Conservation (phyloP, 2,329 filamentous ascomycete genomes). For the Colletotrichum sp. region DNA sequence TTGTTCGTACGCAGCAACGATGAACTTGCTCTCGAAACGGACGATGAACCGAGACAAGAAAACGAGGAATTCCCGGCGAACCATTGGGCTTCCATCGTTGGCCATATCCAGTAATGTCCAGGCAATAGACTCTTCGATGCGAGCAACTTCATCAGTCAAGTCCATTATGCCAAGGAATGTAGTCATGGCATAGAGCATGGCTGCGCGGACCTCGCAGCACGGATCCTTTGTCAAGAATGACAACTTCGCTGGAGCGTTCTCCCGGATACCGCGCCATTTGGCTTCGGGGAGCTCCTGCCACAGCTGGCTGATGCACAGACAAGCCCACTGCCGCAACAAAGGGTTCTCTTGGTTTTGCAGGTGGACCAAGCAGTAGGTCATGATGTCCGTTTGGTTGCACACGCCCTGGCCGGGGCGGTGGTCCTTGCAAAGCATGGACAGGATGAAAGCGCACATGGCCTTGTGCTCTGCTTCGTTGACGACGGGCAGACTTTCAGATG, state of each 20-base stretch:
- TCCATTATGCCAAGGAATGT: slow-evolving; percentile 95
- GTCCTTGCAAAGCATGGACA: slow-evolving; percentile 95
- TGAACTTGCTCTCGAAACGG: slow-evolving; percentile 89
- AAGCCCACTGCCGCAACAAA: slow-evolving; percentile 92
- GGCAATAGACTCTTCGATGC: slow-evolving; percentile 89
- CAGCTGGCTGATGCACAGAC: slow-evolving; percentile 91
- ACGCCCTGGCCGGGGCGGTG: slow-evolving; percentile 92
- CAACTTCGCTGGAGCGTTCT: slow-evolving; percentile 82
- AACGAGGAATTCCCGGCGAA: slow-evolving; percentile 89
- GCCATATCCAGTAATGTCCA: slow-evolving; percentile 90
- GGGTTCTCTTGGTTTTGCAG: slow-evolving; percentile 87
- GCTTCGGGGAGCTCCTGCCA: slow-evolving; percentile 92
- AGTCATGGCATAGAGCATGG: slow-evolving; percentile 92
- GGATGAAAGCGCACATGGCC: slow-evolving; percentile 98
- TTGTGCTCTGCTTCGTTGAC: slow-evolving; percentile 89
- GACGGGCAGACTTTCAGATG: slow-evolving; percentile 81
- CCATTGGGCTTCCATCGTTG: slow-evolving; percentile 91
- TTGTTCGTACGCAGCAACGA: slow-evolving; percentile 92
- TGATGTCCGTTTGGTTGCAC: slow-evolving; percentile 88
- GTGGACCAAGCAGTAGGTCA: slow-evolving; percentile 85
- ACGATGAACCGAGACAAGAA: slow-evolving; percentile 93
- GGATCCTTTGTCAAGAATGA: slow-evolving; percentile 83
- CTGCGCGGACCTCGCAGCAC: slow-evolving; percentile 89
- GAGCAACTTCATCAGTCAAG: slow-evolving; percentile 86
- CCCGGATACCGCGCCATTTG: slow-evolving; percentile 94